Conservation (phyloP, 2,329 filamentous ascomycete genomes). For the Curvularia sp. region DNA sequence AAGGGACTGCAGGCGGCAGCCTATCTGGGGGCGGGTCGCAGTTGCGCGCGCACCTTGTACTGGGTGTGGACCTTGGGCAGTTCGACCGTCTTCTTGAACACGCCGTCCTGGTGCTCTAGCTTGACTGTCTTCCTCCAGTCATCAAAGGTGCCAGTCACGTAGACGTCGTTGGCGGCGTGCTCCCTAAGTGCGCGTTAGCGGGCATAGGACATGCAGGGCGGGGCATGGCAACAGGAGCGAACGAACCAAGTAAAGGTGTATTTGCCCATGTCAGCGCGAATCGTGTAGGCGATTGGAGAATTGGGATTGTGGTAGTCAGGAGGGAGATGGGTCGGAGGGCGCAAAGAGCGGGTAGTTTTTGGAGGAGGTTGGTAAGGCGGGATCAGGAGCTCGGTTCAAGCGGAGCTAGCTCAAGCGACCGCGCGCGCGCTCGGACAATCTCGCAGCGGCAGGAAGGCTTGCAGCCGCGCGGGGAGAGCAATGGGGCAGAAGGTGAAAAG, state of each 20-base stretch:
- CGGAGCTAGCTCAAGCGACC: conserved; percentile 31
- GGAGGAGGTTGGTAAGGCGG: conserved; percentile 37
- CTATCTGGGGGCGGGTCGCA: neutral
- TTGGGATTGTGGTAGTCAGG: conserved; percentile 22
- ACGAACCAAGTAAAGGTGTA: conserved; percentile 75
- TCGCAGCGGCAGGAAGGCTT: conserved; percentile 24
- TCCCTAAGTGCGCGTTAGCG: conserved; percentile 64
- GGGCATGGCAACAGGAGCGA: conserved; percentile 1
- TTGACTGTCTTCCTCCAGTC: conserved; percentile 87
- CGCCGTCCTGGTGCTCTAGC: conserved; percentile 73
- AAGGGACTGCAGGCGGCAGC: conserved; percentile 1
- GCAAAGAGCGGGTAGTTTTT: conserved; percentile 23
- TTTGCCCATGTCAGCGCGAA: conserved; percentile 63
- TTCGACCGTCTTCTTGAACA: conserved; percentile 82
- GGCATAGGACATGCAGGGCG: conserved; percentile 10
- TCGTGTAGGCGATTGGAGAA: conserved; percentile 25
- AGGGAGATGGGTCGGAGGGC: conserved; percentile 40
- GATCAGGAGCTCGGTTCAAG: conserved; percentile 33
- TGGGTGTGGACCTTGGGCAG: conserved; percentile 77
- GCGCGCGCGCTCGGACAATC: conserved; percentile 35
- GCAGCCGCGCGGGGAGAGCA: conserved; percentile 17
- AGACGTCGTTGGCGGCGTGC: conserved; percentile 83
- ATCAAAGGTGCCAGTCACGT: conserved; percentile 95
- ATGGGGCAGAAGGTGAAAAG: conserved; percentile 19
- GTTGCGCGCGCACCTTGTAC: conserved; percentile 79